Evolutionary conservation across 768 basidiomycete species (phyloP).

Genomic region (Sarcomyxa edulis): DNA sequence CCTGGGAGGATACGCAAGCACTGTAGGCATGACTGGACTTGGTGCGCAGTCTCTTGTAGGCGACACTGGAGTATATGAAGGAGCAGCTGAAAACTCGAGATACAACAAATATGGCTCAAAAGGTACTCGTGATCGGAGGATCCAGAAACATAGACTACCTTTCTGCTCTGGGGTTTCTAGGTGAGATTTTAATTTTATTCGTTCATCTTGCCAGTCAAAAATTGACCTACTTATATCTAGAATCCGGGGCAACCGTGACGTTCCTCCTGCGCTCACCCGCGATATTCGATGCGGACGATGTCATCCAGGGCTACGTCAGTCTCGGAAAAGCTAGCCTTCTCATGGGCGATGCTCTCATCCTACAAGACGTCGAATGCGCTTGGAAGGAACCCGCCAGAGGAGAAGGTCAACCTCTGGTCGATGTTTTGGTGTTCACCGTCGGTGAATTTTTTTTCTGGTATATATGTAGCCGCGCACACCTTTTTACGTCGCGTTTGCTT

Average conservation of each 20-base stretch:
- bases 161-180: slow-evolving; percentile 39
- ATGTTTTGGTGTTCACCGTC: slow-evolving; percentile 58
- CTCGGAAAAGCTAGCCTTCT: slow-evolving; percentile 48
- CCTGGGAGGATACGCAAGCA: no score
- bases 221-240: slow-evolving; percentile 25
- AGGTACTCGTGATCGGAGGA: slow-evolving; percentile 44
- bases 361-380: slow-evolving; percentile 43
- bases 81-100: slow-evolving; percentile 80
- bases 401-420: slow-evolving; percentile 32
- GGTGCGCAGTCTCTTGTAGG: no score
- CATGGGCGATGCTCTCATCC: slow-evolving; percentile 55
- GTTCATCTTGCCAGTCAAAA: neutral
- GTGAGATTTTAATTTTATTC: slow-evolving; percentile 20
- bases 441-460: slow-evolving; percentile 30
- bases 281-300: slow-evolving; percentile 48
- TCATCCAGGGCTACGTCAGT: slow-evolving; percentile 44
- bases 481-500: neutral
- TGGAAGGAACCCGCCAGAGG: slow-evolving; percentile 38
- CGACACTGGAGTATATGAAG: slow-evolving; percentile 87
- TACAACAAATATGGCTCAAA: slow-evolving; percentile 44
- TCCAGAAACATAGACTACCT: slow-evolving; percentile 54
- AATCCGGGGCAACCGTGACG: slow-evolving; percentile 52
- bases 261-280: slow-evolving; percentile 52
- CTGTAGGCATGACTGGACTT: no score
- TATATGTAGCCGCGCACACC: no score